Conservation (phyloP, 345 rosid genomes). For the Pugionium cornutum region DNA sequence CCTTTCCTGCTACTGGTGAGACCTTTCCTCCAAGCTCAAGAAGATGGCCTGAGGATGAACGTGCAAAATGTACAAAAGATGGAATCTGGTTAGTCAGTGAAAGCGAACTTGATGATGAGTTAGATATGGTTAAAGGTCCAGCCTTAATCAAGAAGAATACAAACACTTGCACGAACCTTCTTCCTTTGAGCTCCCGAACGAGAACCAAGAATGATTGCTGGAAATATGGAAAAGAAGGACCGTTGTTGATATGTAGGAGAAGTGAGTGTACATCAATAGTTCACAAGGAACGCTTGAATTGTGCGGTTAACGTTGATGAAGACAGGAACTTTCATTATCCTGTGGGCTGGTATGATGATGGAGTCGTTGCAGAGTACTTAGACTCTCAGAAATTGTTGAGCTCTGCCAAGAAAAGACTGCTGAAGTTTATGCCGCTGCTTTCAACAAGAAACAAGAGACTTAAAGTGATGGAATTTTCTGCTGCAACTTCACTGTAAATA, state of each 20-base stretch:
- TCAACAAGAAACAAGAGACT: conserved; percentile 29
- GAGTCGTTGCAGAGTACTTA: conserved; percentile 13
- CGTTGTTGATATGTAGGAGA: conserved; percentile 33
- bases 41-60: conserved; percentile 18
- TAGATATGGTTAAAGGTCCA: conserved; percentile 26
- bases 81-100: conserved; percentile 36
- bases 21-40: conserved; percentile 18
- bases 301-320: conserved; percentile 23
- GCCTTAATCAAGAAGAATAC: conserved; percentile 1
- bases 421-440: conserved; percentile 11
- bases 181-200: conserved; percentile 9
- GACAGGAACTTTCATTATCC: conserved; percentile 30
- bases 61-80: conserved; percentile 25
- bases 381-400: conserved; percentile 25
- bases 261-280: conserved; percentile 33
- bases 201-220: conserved; percentile 24
- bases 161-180: conserved; percentile 13
- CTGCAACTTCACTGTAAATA: conserved; percentile 7
- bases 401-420: conserved; percentile 30
- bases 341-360: conserved; percentile 34
- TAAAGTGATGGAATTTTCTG: background rate
- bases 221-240: conserved; percentile 38
- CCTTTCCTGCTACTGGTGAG: conserved; percentile 10
- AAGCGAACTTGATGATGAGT: conserved; percentile 33
- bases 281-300: conserved; percentile 34